Base-by-base conservation (phyloP, 202 grass and related monocot genomes). In the Eragrostis tef region DNA sequence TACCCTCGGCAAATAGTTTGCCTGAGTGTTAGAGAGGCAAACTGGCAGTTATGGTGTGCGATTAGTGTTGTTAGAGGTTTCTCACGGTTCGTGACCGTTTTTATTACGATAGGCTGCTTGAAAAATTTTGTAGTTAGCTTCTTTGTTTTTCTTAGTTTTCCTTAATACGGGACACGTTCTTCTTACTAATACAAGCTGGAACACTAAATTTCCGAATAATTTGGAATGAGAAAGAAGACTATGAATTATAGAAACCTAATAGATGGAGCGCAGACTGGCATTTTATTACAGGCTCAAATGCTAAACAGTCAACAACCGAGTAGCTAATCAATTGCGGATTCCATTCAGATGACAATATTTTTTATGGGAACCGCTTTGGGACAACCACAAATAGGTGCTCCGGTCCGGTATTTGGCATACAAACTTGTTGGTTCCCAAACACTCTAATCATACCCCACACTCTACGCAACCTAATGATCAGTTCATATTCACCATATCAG, bases 401-500 rank as follows among this genome's bases (percentile, higher is more conserved):
- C 43, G 27, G 6, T 36, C 6, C 43, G 27, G 6, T 49, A 66
- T 66, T 64, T 34, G 61, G 49, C 4, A 64, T 36, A 31, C n/a
- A 47, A 47, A 20, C 48, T 48, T 12, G 57, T 31, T 78, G 44
- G 25, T 65, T 52, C 61, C 17, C 0, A 75, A 60, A 48, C 58
- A 14, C 45, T 49, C 22, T 21, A 31, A 52, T 65, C 45, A 44
- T 49, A 67, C 12, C 20, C 62, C 62, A 56, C 3, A 43, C 34
- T 51, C 27, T 41, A 44, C n/a, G 14, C 63, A 42, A 68, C 31
- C 47, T 67, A 67, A 41, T 10, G 16, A 36, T 75, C 63, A 67
- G 20, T n/a, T 54, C 29, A 67, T 52, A 27, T 67, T 79, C 62
- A 79, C 39, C 46, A 67, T 11, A 79, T 66, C 27, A 66, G 31